Percentiles rank a stretch among this genome's conserved stretches.
Conservation (phyloP, 768 basidiomycete species). For the Vararia minispora region DNA sequence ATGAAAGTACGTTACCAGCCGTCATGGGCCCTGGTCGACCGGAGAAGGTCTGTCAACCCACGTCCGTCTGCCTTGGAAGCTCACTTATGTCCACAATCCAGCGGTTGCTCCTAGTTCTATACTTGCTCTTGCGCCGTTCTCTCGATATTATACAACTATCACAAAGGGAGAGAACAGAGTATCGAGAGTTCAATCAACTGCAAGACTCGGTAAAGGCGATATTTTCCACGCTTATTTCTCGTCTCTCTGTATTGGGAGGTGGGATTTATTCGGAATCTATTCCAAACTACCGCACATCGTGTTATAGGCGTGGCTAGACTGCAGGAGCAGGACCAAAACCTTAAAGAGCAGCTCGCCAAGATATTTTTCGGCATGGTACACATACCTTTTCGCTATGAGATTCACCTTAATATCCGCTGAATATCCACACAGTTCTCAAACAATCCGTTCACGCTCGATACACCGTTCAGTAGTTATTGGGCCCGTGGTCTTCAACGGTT, state of each 20-base stretch:
- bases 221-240: neutral
- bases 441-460: too few relatives aligned
- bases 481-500: too few relatives aligned
- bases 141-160: neutral
- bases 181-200: neutral
- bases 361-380: constrained; percentile 10
- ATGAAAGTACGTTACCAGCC: constrained; percentile 7
- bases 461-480: too few relatives aligned
- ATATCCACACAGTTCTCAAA: too few relatives aligned
- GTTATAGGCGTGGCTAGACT: neutral
- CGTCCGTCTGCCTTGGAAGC: too few relatives aligned
- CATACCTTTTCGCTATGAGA: too few relatives aligned
- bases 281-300: neutral
- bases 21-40: constrained; percentile 6
- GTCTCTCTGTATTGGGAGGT: too few relatives aligned
- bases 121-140: constrained; percentile 1
- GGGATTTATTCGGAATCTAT: neutral
- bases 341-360: constrained; percentile 1
- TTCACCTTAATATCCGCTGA: too few relatives aligned
- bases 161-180: neutral
- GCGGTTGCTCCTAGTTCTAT: constrained; percentile 4
- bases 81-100: neutral
- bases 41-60: constrained; percentile 6
- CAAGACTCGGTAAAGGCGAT: neutral
- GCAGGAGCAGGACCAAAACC: constrained; percentile 4